Percentiles rank a stretch among this genome's conserved stretches.
Conservation (phyloP, 2,329 filamentous ascomycete species). For the Emmonsia crescens region DNA sequence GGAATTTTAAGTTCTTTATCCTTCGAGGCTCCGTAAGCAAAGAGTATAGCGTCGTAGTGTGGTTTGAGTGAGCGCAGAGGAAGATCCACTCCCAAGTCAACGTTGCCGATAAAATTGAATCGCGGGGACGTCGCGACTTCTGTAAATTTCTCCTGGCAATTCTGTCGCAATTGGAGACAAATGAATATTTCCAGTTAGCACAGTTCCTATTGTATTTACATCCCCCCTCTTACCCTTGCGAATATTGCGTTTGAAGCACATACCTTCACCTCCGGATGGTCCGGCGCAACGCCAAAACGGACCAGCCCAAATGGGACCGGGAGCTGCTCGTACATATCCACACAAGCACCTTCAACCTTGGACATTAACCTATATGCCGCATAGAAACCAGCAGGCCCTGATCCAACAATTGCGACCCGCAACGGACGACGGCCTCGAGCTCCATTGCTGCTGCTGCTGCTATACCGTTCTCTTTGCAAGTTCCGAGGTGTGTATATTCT, state of each 20-base stretch:
- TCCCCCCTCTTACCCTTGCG: too few relatives aligned
- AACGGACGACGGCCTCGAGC: slow-evolving; percentile 42
- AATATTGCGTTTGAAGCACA: slow-evolving; percentile 9
- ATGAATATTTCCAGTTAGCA: not conserved
- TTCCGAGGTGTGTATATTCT: not conserved
- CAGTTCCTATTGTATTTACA: slow-evolving; percentile 2
- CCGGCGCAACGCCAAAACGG: slow-evolving; percentile 90
- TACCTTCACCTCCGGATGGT: slow-evolving; percentile 97
- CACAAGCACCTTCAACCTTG: slow-evolving; percentile 56
- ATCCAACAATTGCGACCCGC: slow-evolving; percentile 80
- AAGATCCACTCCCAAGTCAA: slow-evolving; percentile 61
- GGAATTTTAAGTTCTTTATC: slow-evolving; percentile 70
- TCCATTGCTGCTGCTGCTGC: slow-evolving; percentile 9
- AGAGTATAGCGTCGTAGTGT: slow-evolving; percentile 85
- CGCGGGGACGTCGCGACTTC: slow-evolving; percentile 71
- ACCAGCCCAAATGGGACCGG: slow-evolving; percentile 90
- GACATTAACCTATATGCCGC: slow-evolving; percentile 76
- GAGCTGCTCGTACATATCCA: slow-evolving; percentile 95
- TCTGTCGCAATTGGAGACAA: slow-evolving; percentile 41
- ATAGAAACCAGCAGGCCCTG: slow-evolving; percentile 93
- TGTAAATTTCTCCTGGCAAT: slow-evolving; percentile 87
- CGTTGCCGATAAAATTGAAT: slow-evolving; percentile 87
- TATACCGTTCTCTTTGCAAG: slow-evolving; percentile 7
- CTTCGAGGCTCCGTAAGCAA: slow-evolving; percentile 82
- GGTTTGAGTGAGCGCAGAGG: slow-evolving; percentile 58